These are phyloP conservation scores for Neurospora sp. DNA, from an alignment of 495 filamentous ascomycete species.

Conservation along the genomic window DNA sequence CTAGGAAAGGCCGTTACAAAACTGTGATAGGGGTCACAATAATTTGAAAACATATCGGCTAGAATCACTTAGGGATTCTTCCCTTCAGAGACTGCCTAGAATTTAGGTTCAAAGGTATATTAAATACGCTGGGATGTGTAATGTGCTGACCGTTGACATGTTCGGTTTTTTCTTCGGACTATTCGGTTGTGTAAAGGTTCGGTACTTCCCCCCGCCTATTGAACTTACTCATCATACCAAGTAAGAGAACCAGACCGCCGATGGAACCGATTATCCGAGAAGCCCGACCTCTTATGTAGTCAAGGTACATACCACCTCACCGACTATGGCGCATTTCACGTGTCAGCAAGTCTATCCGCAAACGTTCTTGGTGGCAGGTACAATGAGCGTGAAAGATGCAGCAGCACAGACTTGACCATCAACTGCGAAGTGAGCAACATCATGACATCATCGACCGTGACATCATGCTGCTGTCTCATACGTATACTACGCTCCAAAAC, in stretches of 20 bases:
- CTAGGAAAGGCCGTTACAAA: not conserved
- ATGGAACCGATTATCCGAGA: not conserved
- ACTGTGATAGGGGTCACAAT: not conserved
- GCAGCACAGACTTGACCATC: not conserved
- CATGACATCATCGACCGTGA: not conserved
- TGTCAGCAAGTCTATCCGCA: not conserved
- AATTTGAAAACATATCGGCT: not conserved
- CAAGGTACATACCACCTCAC: not conserved
- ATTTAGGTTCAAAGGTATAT: not conserved
- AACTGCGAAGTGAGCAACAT: not conserved
- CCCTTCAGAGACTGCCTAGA: not conserved
- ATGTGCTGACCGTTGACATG: not conserved
- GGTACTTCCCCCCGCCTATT: no score
- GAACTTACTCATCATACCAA: no score
- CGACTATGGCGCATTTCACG: not conserved
- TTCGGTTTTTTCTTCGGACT: not conserved
- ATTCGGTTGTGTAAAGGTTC: not conserved
- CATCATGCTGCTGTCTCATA: not conserved
- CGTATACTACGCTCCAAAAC: not conserved
- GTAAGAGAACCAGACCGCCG: not conserved
- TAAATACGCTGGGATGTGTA: not conserved
- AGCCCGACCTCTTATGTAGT: not conserved
- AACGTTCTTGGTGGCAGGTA: not conserved
- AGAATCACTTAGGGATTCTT: not conserved
- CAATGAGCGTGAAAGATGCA: not conserved